Percentiles rank a stretch among this genome's conserved stretches.
Conservation (phyloP, 257 asterid species). For the Nicotiana obtusifolia region DNA sequence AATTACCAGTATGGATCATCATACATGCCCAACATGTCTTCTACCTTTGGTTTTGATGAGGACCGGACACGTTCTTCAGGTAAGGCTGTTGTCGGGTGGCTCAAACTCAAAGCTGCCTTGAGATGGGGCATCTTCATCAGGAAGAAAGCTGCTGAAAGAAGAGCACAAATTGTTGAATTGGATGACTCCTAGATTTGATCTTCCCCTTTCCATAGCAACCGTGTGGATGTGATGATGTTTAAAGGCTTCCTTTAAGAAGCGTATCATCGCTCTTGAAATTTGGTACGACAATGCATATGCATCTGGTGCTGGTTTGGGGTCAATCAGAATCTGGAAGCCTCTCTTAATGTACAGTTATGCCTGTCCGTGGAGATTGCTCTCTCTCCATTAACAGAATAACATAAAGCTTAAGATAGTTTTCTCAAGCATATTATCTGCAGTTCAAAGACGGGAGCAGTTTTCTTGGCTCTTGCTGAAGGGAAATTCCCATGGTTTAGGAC, state of each 20-base stretch:
- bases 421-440: not conserved
- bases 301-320: not conserved
- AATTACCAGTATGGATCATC: slow-evolving; percentile 38
- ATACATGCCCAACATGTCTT: slow-evolving; percentile 49
- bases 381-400: slow-evolving; percentile 4
- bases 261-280: not conserved
- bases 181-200: slow-evolving; percentile 46
- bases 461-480: not conserved
- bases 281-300: not conserved
- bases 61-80: slow-evolving; percentile 77
- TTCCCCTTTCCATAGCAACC: not conserved
- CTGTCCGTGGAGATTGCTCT: slow-evolving; percentile 13
- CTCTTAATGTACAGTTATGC: slow-evolving; percentile 18
- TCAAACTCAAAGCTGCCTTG: slow-evolving; percentile 89
- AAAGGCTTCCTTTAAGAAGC: slow-evolving; percentile 8
- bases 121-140: slow-evolving; percentile 95
- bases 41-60: slow-evolving; percentile 43
- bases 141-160: slow-evolving; percentile 94
- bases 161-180: slow-evolving; percentile 77
- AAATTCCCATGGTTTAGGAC: not conserved
- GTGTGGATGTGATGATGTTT: not conserved
- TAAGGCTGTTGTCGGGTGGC: slow-evolving; percentile 99
- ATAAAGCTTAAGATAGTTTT: not conserved
- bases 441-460: not conserved
- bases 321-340: slow-evolving; percentile 8